phyloP scores from a whole-genome alignment of 371 early-diverging fungal genomes.

The Mortierella sp. region DNA sequence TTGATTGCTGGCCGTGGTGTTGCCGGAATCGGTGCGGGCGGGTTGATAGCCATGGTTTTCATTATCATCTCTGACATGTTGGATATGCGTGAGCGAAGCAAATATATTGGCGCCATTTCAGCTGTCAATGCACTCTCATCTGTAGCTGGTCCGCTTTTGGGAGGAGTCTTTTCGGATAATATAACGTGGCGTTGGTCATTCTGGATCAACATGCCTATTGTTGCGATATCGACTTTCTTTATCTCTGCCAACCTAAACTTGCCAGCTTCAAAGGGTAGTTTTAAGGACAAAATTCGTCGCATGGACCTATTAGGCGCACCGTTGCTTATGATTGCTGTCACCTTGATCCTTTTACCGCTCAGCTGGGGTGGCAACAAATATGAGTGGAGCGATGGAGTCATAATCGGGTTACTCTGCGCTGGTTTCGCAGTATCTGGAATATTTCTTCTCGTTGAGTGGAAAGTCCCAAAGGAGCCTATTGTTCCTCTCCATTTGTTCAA shows the following conservation, averaged over 20 bases:
- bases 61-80: conserved; percentile 80
- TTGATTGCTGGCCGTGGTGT: conserved; percentile 81
- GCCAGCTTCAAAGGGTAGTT: conserved; percentile 30
- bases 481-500: conserved; percentile 61
- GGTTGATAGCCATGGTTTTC: conserved; percentile 74
- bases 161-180: conserved; percentile 62
- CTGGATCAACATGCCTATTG: conserved; percentile 55
- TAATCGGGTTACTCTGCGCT: conserved; percentile 66
- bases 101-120: conserved; percentile 66
- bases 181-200: conserved; percentile 64
- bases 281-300: conserved; percentile 32
- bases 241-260: conserved; percentile 42
- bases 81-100: conserved; percentile 60
- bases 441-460: conserved; percentile 68
- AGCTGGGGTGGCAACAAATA: conserved; percentile 78
- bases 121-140: conserved; percentile 68
- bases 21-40: conserved; percentile 86
- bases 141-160: conserved; percentile 61
- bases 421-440: conserved; percentile 57
- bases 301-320: conserved; percentile 48
- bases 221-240: conserved; percentile 15
- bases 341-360: conserved; percentile 73
- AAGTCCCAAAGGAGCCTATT: conserved; percentile 63
- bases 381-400: conserved; percentile 73
- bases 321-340: conserved; percentile 46